phyloP scores from a whole-genome alignment of 2,329 filamentous ascomycete genomes.

The Sclerotinia borealis region DNA sequence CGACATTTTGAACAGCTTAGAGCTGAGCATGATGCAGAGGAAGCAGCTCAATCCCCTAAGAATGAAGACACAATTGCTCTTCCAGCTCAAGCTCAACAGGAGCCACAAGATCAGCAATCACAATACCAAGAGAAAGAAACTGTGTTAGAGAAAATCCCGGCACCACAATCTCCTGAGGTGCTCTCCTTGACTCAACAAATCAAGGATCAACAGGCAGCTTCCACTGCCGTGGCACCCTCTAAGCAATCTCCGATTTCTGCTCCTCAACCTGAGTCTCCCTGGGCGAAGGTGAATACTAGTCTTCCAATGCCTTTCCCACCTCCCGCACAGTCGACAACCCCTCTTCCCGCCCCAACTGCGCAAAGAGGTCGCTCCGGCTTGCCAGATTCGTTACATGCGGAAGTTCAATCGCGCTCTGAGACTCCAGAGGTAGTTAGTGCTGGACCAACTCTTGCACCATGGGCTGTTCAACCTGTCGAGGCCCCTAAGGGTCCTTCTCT shows the following conservation, averaged over 20 bases:
- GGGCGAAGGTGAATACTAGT: constrained; percentile 55
- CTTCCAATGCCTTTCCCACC: constrained; percentile 72
- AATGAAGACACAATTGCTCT: constrained; percentile 29
- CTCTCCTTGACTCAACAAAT: constrained; percentile 79
- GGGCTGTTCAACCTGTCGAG: constrained; percentile 80
- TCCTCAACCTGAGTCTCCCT: constrained; percentile 43
- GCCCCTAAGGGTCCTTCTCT: constrained; percentile 80
- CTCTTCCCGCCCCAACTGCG: constrained; percentile 80
- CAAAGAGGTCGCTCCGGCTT: constrained; percentile 80
- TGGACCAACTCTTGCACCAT: constrained; percentile 74
- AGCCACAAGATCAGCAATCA: constrained; percentile 17
- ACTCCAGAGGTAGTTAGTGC: constrained; percentile 56
- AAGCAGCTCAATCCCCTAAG: constrained; percentile 27
- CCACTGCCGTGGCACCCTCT: constrained; percentile 38
- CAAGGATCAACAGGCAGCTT: constrained; percentile 53
- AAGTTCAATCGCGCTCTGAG: constrained; percentile 67
- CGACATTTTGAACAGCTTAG: constrained; percentile 77
- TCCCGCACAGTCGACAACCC: constrained; percentile 66
- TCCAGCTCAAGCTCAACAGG: constrained; percentile 22
- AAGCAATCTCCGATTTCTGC: constrained; percentile 48
- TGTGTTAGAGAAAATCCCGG: constrained; percentile 18
- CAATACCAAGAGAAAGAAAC: constrained; percentile 5
- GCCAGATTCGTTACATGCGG: constrained; percentile 61
- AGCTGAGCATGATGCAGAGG: constrained; percentile 60
- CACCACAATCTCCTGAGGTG: constrained; percentile 38